These are phyloP conservation scores for Colletotrichum sp. DNA, from an alignment of 2,329 filamentous ascomycete species.

Conservation along the genomic window DNA sequence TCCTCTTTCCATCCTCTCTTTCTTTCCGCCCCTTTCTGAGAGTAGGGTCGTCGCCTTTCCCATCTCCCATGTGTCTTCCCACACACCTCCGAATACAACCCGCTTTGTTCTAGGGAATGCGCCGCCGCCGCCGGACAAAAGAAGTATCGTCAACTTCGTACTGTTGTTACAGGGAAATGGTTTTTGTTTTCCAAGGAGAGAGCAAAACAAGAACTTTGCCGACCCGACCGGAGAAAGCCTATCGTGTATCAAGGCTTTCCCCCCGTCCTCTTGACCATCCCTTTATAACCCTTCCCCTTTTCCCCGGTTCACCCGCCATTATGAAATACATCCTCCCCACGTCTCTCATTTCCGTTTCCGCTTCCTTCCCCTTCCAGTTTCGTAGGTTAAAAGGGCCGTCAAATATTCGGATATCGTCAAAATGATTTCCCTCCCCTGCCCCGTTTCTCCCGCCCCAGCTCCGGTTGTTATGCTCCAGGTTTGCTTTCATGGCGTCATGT, in stretches of 20 bases:
- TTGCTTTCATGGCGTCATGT: constrained; percentile 18
- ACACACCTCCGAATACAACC: neutral
- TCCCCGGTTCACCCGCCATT: neutral
- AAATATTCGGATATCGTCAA: constrained; percentile 12
- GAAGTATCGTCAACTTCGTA: constrained; percentile 13
- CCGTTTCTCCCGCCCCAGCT: neutral
- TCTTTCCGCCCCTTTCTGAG: neutral
- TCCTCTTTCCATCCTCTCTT: neutral
- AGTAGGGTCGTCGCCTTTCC: neutral
- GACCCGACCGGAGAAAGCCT: neutral
- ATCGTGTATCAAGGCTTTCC: neutral
- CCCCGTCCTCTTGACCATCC: neutral
- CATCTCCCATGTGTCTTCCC: neutral
- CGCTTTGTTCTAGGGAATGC: neutral
- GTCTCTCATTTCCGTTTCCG: neutral
- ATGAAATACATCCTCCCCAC: neutral
- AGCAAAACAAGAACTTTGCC: neutral
- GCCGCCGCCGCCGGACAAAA: constrained; percentile 2
- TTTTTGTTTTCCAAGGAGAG: neutral
- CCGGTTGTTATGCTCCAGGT: constrained; percentile 16
- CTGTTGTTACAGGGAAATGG: constrained; percentile 13
- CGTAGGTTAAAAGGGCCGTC: constrained; percentile 16
- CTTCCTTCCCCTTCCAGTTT: neutral
- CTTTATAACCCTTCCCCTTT: neutral
- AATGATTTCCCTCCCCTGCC: neutral